phyloP scores from a whole-genome alignment of 208 protist genomes.

The Naegleria lovaniensis region DNA sequence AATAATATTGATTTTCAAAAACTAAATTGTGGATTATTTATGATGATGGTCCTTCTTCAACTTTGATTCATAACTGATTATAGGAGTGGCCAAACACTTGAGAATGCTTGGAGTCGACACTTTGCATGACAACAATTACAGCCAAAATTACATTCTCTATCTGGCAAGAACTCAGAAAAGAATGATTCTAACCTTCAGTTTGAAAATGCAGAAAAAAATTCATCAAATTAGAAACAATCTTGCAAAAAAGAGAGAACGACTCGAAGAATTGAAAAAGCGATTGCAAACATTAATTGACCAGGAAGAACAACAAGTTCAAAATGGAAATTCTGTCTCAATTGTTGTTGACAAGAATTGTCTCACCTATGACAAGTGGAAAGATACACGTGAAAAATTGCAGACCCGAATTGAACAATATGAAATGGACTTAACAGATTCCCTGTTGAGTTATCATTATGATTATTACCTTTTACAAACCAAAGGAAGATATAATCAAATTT shows the following conservation, averaged over 20 bases:
- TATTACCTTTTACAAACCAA: not conserved
- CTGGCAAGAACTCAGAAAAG: not conserved
- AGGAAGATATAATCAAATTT: slow-evolving; percentile 9
- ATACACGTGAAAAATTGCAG: not conserved
- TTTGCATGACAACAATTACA: not conserved
- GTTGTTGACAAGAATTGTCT: not conserved
- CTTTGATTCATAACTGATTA: no score
- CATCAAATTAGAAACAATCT: not conserved
- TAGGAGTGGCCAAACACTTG: not conserved
- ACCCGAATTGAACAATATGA: not conserved
- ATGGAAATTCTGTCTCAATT: not conserved
- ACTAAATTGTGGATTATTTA: no score
- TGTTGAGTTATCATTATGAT: not conserved
- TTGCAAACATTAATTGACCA: not conserved
- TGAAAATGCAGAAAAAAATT: not conserved
- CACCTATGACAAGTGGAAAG: not conserved
- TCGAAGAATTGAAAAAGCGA: not conserved
- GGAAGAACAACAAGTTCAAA: not conserved
- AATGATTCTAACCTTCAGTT: not conserved
- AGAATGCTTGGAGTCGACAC: not conserved
- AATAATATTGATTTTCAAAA: no score
- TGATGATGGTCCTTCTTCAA: no score
- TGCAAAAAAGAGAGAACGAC: not conserved
- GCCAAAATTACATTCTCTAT: not conserved
- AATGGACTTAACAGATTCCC: not conserved